Evolutionary conservation across 2,329 filamentous ascomycete species (phyloP), one percentile per base, ranked within the genome.

Genomic region (Fulvia fulva): DNA sequence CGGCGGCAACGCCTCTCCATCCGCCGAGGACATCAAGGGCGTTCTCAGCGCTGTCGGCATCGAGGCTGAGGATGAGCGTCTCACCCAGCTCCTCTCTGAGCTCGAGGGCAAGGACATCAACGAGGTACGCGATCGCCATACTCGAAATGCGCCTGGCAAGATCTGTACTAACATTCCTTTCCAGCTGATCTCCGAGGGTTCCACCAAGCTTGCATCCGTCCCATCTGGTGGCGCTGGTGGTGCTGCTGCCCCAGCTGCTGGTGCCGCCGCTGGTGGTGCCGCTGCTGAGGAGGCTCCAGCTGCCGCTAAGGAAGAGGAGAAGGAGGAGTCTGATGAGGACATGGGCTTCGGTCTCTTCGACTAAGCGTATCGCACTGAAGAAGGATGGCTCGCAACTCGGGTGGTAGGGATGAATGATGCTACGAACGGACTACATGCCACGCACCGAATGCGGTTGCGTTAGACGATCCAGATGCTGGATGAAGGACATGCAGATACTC

Each of bases 11-110:
- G 78, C 84, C 82, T 86, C 87, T 67, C 94, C 94, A 72, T 91
- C 89, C 67, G 90, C 89, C 73, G 78, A 79, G 69, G 92, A 97
- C 77, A 81, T 99, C 85, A 94, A 90, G 84, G 77, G 75, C 65
- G 91, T 99, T 73, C 90, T 99, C 77, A 86, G 87, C 74, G 90
- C 93, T 70, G 94, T 97, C 75, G 94, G 94, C 74, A 91, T 97
- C 70, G 94, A 99, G 82, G 89, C 90, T 70, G 94, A 97, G 73
- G 78, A 83, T 65, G 91, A 94, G 65, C 93, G 94, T 75, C 87
- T 97, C 71, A 78, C 86, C 68, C 88, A 87, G 79, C 89, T 99
- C 78, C 80, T 99, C 78, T 83, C 85, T 69, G 94, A 99, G 88
- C 89, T 96, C 68, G 75, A 92, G 78, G 91, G 86, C 87, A 95